These are phyloP conservation scores for Mesembryanthemum crystallinum DNA, from an alignment of 148 eudicot genomes.

Conservation along the genomic window DNA sequence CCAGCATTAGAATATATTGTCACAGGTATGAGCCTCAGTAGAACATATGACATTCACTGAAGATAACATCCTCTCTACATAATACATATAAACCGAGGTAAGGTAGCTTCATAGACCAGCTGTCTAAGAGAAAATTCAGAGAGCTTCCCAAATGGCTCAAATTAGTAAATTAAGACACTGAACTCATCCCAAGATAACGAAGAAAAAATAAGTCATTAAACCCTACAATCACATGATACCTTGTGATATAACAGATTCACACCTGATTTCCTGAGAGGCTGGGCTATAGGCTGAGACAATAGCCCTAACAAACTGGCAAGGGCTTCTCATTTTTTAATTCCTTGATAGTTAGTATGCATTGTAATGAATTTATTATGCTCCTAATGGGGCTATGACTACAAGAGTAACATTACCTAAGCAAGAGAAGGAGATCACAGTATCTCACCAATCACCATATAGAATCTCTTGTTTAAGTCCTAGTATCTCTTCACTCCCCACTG, in stretches of 20 bases:
- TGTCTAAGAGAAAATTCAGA: background rate
- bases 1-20: background rate
- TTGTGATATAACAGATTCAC: background rate
- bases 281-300: no score
- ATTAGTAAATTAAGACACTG: background rate
- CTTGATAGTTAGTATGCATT: background rate
- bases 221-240: background rate
- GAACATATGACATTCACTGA: no score
- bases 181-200: no score
- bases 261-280: background rate
- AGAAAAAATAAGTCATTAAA: no score
- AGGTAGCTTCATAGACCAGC: background rate
- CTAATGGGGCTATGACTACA: background rate
- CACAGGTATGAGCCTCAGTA: no score
- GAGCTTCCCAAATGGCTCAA: background rate
- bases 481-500: background rate
- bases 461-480: background rate
- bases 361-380: background rate
- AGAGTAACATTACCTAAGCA: background rate
- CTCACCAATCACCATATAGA: background rate
- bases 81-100: background rate
- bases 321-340: background rate
- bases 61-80: no score
- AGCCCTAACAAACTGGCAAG: background rate
- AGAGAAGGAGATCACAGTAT: background rate